phyloP scores from a whole-genome alignment of 1,284 basidiomycete species.

The Ustilago xerochloae region DNA sequence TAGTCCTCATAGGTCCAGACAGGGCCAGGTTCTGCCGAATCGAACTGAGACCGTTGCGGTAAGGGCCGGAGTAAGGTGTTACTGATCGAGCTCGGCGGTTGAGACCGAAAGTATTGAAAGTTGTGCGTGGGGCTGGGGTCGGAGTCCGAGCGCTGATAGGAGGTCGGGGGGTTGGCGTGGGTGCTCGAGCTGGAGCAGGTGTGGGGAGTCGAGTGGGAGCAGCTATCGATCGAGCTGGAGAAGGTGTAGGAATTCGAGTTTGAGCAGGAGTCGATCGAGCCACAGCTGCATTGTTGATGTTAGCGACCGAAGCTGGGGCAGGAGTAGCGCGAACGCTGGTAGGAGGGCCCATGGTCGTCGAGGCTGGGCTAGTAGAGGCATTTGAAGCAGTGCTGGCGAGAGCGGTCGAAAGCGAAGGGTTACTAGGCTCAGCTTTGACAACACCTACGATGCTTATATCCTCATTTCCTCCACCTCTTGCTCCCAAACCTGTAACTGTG shows the following conservation, averaged over 20 bases:
- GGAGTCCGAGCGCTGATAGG: slow-evolving; percentile 2
- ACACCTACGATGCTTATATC: slow-evolving; percentile 5
- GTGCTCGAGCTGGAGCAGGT: background rate
- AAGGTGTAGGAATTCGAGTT: background rate
- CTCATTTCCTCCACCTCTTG: background rate
- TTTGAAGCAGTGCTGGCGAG: no score
- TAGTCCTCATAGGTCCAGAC: no score
- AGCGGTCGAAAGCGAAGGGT: background rate
- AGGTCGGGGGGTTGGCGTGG: background rate
- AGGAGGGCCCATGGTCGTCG: no score
- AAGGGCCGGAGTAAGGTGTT: background rate
- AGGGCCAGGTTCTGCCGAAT: background rate
- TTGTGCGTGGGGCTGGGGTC: background rate
- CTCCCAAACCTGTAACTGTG: no score
- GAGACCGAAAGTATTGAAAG: background rate
- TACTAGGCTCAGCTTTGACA: slow-evolving; percentile 5
- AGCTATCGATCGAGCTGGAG: background rate
- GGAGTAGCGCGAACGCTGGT: no score
- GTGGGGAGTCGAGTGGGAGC: background rate
- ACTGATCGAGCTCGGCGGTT: background rate
- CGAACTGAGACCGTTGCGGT: background rate
- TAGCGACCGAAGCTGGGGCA: background rate
- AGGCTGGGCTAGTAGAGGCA: background rate
- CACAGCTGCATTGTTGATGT: no score
- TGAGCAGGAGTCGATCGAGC: background rate